Evolutionary conservation across 2,329 filamentous ascomycete species (phyloP).

Genomic region (Fonsecaea pedrosoi): DNA sequence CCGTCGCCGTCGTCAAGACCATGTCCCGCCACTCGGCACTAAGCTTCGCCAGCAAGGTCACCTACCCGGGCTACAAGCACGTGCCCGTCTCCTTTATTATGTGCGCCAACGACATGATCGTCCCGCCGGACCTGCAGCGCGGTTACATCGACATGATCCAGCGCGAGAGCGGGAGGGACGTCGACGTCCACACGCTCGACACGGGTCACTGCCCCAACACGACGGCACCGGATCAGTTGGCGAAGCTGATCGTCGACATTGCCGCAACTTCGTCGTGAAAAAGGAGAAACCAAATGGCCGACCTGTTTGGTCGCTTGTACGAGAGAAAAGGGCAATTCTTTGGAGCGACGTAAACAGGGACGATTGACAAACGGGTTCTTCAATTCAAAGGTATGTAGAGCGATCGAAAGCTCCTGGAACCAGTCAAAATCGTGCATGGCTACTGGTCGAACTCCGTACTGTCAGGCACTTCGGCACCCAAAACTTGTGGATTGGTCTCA

Average conservation of each 20-base stretch:
- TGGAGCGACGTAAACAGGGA: too few species aligned
- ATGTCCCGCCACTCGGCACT: conserved; percentile 41
- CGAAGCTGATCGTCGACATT: conserved; percentile 27
- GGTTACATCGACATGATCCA: conserved; percentile 44
- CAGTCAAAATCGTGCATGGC: too few species aligned
- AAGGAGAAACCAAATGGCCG: too few species aligned
- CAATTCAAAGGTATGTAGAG: too few species aligned
- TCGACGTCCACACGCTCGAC: conserved; percentile 44
- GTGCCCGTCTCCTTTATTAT: conserved; percentile 46
- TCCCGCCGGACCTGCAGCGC: conserved; percentile 43
- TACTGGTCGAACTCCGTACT: too few species aligned
- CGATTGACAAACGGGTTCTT: too few species aligned
- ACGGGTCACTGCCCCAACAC: conserved; percentile 44
- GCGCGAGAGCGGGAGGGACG: conserved; percentile 42
- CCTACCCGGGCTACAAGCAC: conserved; percentile 45
- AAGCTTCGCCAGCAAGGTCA: conserved; percentile 43
- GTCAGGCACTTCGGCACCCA: too few species aligned
- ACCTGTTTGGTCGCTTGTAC: too few species aligned
- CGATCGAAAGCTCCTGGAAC: too few species aligned
- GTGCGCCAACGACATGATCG: conserved; percentile 42
- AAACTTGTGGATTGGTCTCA: neutral
- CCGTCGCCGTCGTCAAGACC: conserved; percentile 32
- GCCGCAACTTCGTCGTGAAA: neutral
- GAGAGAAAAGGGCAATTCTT: too few species aligned
- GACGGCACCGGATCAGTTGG: conserved; percentile 39